Base-by-base conservation (phyloP, 345 rosid genomes). In the Clarkia xantiana region DNA sequence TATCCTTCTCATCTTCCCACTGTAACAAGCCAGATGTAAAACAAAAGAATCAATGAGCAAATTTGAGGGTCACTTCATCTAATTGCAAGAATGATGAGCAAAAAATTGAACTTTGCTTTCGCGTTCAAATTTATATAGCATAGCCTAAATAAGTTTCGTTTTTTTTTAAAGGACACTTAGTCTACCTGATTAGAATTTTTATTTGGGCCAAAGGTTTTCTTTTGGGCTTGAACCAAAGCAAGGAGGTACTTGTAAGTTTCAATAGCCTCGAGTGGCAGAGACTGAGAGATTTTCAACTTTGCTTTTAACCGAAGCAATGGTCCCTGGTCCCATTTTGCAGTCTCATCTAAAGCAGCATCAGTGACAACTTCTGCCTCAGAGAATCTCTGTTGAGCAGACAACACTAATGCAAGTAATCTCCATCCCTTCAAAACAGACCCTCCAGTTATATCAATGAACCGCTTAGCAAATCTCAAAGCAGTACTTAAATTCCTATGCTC, bases 291-390 rank as follows among this genome's bases (percentile, higher is more conserved):
- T 67, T 81, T 71, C 57, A 90, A 62, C 68, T 83, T 90, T 40
- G 94, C 95, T 67, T 86, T 90, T 55, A 86, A 68, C 71, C 75
- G 82, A 55, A 86, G 75, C 15, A 90, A 59, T 39, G 84, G 84
- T 51, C 82, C 88, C 67, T 83, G 93, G 56, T 90, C 95, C 95
- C 95, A 90, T 57, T 79, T 86, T 42, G 84, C 76, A 19, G 84
- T 86, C 84, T 86, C 95, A 55, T 86, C 95, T 47, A 86, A 70
- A 61, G 95, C 94, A 57, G 95, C 97, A 65, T 77, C 94, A 7
- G 69, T 82, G 39, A 90, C 95, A 47, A 83, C 86, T 63, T 78
- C 88, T 61, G 97, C 86, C 76, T 83, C 94, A 3, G 94, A 57
- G 61, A 77, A 83, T 60, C 84, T 70, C 42, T 83, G 94, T 48